Percentiles rank a stretch among this genome's conserved stretches.
phyloP scores from a whole-genome alignment of 2,329 filamentous ascomycete genomes.

The Canariomyces notabilis region DNA sequence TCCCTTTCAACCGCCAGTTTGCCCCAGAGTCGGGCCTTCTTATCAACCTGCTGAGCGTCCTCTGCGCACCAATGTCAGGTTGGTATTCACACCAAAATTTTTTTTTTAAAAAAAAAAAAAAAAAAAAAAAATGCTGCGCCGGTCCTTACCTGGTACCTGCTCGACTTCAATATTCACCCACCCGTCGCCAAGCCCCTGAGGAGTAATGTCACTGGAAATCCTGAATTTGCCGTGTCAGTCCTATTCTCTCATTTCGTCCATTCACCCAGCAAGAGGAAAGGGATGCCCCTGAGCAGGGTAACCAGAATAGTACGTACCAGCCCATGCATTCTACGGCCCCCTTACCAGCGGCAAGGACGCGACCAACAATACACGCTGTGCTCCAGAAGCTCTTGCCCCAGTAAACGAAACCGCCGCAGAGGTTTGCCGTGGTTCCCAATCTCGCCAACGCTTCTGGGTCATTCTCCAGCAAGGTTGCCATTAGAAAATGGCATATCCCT shows the following conservation, averaged over 20 bases:
- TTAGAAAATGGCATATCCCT: slow-evolving; percentile 57
- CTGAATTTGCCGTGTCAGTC: background rate
- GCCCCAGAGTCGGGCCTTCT: slow-evolving; percentile 56
- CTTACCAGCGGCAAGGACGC: slow-evolving; percentile 57
- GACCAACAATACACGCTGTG: slow-evolving; percentile 59
- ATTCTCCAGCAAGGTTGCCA: slow-evolving; percentile 61
- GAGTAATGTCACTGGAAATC: slow-evolving; percentile 57
- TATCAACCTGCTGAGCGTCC: slow-evolving; percentile 45
- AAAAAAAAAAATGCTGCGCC: no score
- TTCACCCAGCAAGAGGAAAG: background rate
- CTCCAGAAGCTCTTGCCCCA: slow-evolving; percentile 64
- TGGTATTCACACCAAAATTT: no score
- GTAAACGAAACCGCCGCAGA: slow-evolving; percentile 62
- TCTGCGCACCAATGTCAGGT: slow-evolving; percentile 32
- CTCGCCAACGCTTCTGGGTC: slow-evolving; percentile 54
- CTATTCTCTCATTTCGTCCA: background rate
- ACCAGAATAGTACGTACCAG: slow-evolving; percentile 32
- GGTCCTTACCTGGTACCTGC: slow-evolving; percentile 45
- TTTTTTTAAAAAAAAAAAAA: no score
- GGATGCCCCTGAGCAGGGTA: background rate
- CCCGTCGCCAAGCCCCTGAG: slow-evolving; percentile 46
- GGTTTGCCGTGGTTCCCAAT: slow-evolving; percentile 56
- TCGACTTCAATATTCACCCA: slow-evolving; percentile 57
- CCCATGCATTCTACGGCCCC: slow-evolving; percentile 63
- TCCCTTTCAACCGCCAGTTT: slow-evolving; percentile 56